A percentile compares a stretch with the other conserved stretches of the same genome.
phyloP scores from a whole-genome alignment of 1,284 basidiomycete species.

The Chalciporus piperatoides region DNA sequence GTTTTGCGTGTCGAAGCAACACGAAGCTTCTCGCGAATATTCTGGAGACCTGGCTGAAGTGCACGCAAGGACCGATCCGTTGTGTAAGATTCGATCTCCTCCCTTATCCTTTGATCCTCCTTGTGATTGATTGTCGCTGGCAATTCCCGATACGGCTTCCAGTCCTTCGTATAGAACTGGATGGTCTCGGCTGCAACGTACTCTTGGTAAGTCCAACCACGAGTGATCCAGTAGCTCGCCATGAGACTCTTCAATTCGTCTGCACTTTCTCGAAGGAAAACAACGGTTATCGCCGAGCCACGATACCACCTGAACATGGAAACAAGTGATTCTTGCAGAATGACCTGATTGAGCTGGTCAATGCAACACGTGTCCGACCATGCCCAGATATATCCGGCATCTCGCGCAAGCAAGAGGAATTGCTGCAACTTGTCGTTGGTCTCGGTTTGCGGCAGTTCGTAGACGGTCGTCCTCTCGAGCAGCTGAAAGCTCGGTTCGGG shows the following conservation, averaged over 20 bases:
- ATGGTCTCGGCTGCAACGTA: neutral
- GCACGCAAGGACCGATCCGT: no score
- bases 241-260: no score
- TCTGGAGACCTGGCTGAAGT: no score
- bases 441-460: no score
- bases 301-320: conserved; percentile 12
- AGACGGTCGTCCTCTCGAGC: no score
- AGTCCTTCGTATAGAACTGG: no score
- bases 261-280: conserved; percentile 1
- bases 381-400: conserved; percentile 1
- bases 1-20: neutral
- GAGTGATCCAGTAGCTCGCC: conserved; percentile 1
- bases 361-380: conserved; percentile 13
- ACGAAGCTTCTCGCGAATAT: neutral
- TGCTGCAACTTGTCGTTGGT: conserved; percentile 1
- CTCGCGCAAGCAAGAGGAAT: neutral
- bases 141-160: no score
- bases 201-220: conserved; percentile 9
- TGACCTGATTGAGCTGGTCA: conserved; percentile 3
- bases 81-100: no score
- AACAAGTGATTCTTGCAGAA: conserved; percentile 1
- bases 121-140: no score
- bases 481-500: no score
- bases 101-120: no score
- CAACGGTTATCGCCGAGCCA: neutral